Percentiles rank a stretch among this genome's conserved stretches.
phyloP scores from a whole-genome alignment of 805 yeast species.

The Candida sonorensis region DNA sequence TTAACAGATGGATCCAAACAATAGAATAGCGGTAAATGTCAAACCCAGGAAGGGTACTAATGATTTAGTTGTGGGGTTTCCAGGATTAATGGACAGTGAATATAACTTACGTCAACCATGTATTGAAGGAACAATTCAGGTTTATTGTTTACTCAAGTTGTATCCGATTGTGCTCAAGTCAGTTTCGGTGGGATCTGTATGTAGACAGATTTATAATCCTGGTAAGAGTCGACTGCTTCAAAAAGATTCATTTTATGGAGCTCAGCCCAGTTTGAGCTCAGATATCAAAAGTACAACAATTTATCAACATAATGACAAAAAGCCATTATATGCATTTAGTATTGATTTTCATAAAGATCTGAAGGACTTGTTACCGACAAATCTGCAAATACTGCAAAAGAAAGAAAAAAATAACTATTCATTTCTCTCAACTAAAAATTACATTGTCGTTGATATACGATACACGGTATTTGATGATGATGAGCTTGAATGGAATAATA shows the following conservation, averaged over 20 bases:
- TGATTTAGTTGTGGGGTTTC: constrained; percentile 1
- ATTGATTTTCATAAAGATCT: constrained; percentile 1
- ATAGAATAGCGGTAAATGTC: background rate
- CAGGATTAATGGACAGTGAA: too few species aligned
- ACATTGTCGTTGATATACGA: constrained; percentile 1
- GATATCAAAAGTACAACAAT: background rate
- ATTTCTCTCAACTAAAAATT: constrained; percentile 1
- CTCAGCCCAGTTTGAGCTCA: constrained; percentile 1
- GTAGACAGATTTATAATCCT: background rate
- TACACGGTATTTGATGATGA: background rate
- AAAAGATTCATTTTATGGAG: constrained; percentile 1
- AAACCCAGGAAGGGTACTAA: background rate
- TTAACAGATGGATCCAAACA: background rate
- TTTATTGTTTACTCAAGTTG: constrained; percentile 1
- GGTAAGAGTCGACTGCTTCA: constrained; percentile 1
- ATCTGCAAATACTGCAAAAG: too few species aligned
- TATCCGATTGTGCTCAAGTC: background rate
- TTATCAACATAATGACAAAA: background rate
- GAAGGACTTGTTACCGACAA: constrained; percentile 1
- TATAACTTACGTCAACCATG: too few species aligned
- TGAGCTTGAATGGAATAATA: background rate
- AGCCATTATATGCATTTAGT: constrained; percentile 1
- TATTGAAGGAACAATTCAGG: constrained; percentile 1
- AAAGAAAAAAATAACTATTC: too few species aligned
- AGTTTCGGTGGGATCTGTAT: background rate